Evolutionary conservation across 495 filamentous ascomycete genomes (phyloP).

Genomic region (Penicillium turbatum): DNA sequence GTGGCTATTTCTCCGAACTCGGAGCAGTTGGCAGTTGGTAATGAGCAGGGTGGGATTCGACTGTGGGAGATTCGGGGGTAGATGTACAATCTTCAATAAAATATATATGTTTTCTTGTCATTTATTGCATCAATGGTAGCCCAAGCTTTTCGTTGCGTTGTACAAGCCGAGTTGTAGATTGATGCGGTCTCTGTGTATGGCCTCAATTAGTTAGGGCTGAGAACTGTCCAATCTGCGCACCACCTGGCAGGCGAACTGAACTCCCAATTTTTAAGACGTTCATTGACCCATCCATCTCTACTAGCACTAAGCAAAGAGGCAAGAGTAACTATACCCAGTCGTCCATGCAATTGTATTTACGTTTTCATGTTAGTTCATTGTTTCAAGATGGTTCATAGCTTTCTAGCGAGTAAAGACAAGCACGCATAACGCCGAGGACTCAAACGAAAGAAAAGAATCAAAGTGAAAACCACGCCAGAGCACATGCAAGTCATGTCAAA

Average conservation of each 20-base stretch:
- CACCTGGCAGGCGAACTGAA: no score
- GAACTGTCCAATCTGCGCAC: no score
- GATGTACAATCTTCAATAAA: conserved; percentile 13
- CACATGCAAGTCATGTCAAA: not conserved
- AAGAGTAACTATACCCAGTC: not conserved
- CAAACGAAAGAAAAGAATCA: not conserved
- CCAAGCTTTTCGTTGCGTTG: not conserved
- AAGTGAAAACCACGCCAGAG: not conserved
- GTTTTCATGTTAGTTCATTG: not conserved
- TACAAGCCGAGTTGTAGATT: not conserved
- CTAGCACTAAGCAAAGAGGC: not conserved
- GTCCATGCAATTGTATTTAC: not conserved
- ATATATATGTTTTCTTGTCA: conserved; percentile 13
- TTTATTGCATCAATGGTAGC: not conserved
- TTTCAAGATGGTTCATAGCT: not conserved
- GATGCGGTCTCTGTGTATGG: not conserved
- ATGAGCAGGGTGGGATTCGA: conserved; percentile 78
- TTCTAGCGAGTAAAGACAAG: not conserved
- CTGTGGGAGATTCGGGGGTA: conserved; percentile 74
- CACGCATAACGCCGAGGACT: not conserved
- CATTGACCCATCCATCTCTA: not conserved
- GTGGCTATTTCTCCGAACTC: conserved; percentile 71
- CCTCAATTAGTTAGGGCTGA: conserved; percentile 3
- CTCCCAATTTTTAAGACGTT: no score
- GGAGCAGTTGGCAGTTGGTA: conserved; percentile 74